A percentile compares a stretch with the other conserved stretches of the same genome.
Conservation (phyloP, 140 eudicot genomes). For the Cichorium intybus region DNA sequence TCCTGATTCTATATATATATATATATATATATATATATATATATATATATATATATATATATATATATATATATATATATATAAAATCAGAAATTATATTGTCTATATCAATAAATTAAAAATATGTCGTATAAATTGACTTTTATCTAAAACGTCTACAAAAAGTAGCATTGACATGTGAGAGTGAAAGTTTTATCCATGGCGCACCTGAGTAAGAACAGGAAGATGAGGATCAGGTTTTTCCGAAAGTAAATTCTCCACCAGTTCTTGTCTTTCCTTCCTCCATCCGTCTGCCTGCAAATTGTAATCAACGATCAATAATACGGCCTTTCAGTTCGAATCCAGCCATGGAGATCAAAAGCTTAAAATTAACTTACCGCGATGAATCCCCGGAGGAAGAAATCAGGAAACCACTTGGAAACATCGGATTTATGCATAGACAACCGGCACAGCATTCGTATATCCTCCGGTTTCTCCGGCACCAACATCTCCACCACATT, state of each 20-base stretch:
- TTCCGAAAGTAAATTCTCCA: slow-evolving; percentile 41
- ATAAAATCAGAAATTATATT: too few species aligned
- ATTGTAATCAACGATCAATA: neutral
- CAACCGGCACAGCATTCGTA: slow-evolving; percentile 34
- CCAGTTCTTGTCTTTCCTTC: slow-evolving; percentile 53
- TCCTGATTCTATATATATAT: too few species aligned
- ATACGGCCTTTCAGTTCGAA: neutral
- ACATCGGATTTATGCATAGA: slow-evolving; percentile 43
- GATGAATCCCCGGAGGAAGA: slow-evolving; percentile 50
- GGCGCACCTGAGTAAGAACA: slow-evolving; percentile 50
- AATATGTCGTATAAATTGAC: too few species aligned
- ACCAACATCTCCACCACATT: slow-evolving; percentile 47
- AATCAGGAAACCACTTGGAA: slow-evolving; percentile 49
- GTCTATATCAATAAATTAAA: too few species aligned
- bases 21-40: too few species aligned
- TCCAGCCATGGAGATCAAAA: neutral
- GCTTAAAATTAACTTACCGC: slow-evolving; percentile 40
- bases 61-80: too few species aligned
- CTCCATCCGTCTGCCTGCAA: slow-evolving; percentile 32
- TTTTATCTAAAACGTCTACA: neutral
- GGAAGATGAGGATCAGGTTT: slow-evolving; percentile 32
- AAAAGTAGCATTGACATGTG: neutral
- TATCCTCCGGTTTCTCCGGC: slow-evolving; percentile 50
- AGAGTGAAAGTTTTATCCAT: neutral
- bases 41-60: too few species aligned